Conservation (phyloP, 768 basidiomycete species). For the Phaeotremella skinneri region DNA sequence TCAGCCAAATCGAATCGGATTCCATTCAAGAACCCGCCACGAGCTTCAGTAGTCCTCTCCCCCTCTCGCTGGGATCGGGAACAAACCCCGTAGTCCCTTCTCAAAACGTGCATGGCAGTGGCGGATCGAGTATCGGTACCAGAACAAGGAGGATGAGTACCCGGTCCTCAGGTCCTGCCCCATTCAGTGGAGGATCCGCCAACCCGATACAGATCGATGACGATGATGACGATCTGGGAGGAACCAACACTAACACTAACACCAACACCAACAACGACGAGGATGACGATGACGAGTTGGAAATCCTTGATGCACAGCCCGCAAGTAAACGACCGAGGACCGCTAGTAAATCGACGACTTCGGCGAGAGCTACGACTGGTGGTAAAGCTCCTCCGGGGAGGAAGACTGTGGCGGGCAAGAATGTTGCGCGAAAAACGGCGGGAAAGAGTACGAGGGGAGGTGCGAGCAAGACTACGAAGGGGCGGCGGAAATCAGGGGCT, state of each 20-base stretch:
- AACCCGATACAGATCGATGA: slow-evolving; percentile 26
- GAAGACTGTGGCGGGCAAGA: slow-evolving; percentile 31
- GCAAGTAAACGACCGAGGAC: slow-evolving; percentile 28
- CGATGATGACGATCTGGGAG: slow-evolving; percentile 17
- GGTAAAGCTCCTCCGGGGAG: slow-evolving; percentile 33
- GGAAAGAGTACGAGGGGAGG: slow-evolving; percentile 19
- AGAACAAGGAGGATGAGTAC: neutral
- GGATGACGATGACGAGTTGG: slow-evolving; percentile 23
- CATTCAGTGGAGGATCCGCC: slow-evolving; percentile 1
- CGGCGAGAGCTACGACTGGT: slow-evolving; percentile 12
- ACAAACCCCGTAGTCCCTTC: no score
- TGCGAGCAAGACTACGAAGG: slow-evolving; percentile 9
- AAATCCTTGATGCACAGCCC: slow-evolving; percentile 17
- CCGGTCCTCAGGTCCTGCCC: neutral
- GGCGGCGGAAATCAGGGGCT: neutral
- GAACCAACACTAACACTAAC: slow-evolving; percentile 28
- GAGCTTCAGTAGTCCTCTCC: no score
- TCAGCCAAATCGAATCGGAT: neutral
- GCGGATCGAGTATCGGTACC: neutral
- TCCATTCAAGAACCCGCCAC: no score
- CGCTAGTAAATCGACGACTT: slow-evolving; percentile 21
- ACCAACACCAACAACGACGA: slow-evolving; percentile 36
- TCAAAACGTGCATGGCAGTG: no score
- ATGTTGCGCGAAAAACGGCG: slow-evolving; percentile 17
- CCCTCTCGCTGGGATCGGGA: neutral